Evolutionary conservation across 1,139 yeast genomes (phyloP), one percentile per base, ranked within the genome.

Genomic region (Cylindricascospora bacillispora): DNA sequence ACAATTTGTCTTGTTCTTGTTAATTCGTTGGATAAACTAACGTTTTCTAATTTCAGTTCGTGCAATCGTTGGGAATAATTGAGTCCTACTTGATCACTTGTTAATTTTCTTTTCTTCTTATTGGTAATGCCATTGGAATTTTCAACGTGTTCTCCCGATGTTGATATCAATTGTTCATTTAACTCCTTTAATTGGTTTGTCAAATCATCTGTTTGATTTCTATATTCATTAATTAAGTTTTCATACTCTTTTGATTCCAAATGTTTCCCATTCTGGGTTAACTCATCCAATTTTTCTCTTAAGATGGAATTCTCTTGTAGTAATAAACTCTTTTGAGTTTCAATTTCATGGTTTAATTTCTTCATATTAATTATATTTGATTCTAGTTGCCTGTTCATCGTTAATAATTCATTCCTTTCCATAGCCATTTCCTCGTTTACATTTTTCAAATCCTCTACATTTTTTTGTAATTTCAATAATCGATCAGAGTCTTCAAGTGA

Each of bases 241-340:
- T 50, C 49, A 10, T 62, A 56, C 23, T 62, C 50, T 15, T 47
- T 39, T 15, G 52, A 54, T 22, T 49, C 57, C 4, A 40, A 38
- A 21, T 34, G 35, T 2, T 35, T 34, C 2, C 33, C 32, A 20
- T 19, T 24, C 23, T 12, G 29, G 22, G 5, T 14, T 15, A 7
- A 22, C 32, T 6, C 10, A 7, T 31, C 31, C 16, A 26, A 11
- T 24, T 37, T 15, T 30, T 31, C 5, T 34, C 38, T 9, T 24
- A 80, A 55, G 35, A 73, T 64, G 32, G 63, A 69, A 17, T 75
- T 66, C 45, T 80, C 92, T 38, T 70, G 71, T n/a, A 56, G 43
- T n/a, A 73, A 67, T 27, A 78, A 56, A 2, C 59, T 49, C 33
- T 64, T 65, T 37, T 72, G 77, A 33, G 70, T 64, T 34, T 73